Conservation (phyloP, 345 rosid genomes). For the Camelina neglecta region DNA sequence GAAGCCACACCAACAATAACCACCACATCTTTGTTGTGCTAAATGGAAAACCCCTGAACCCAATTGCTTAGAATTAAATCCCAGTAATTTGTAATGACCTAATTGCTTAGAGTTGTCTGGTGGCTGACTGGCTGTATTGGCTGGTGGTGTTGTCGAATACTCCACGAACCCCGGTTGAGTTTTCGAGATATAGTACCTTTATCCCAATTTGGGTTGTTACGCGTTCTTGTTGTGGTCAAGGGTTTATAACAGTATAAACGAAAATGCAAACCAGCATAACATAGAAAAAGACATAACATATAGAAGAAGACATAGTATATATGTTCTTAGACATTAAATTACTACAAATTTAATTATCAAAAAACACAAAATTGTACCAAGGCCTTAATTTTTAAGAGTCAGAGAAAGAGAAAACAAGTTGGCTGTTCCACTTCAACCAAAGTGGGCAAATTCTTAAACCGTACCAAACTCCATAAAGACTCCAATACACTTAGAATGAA, state of each 20-base stretch:
- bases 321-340: neutral
- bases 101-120: no score
- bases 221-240: no score
- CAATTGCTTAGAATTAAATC: no score
- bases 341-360: neutral
- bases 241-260: no score
- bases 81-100: no score
- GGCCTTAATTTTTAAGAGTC: neutral
- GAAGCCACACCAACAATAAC: neutral
- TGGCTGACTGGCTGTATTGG: no score
- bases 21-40: no score
- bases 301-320: neutral
- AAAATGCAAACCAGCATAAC: neutral
- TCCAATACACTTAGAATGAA: slow-evolving; percentile 31
- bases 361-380: neutral
- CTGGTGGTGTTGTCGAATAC: no score
- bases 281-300: neutral
- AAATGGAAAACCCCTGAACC: no score
- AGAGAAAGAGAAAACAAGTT: neutral
- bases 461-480: slow-evolving; percentile 32
- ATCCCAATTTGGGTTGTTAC: no score
- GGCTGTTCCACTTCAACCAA: slow-evolving; percentile 11
- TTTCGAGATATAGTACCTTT: no score
- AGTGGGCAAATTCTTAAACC: slow-evolving; percentile 30
- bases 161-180: no score